Percentiles rank a stretch among this genome's conserved stretches.
Evolutionary conservation across 2,329 filamentous ascomycete species (phyloP).

Genomic region (Ophiocordyceps polyrhachis-furcata): DNA sequence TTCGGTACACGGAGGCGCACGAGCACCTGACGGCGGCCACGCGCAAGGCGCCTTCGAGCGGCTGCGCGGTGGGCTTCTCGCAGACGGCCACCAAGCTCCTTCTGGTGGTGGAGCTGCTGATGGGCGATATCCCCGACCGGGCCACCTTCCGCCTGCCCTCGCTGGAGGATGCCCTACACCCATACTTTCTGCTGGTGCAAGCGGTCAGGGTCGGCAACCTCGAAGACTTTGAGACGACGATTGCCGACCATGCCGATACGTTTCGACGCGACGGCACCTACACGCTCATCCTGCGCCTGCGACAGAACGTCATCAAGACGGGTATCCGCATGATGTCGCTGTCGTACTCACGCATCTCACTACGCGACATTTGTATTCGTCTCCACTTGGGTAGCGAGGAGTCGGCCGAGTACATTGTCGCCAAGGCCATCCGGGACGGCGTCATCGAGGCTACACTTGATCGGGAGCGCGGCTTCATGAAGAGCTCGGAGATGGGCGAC

Average conservation of each 20-base stretch:
- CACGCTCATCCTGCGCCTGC: slow-evolving; percentile 79
- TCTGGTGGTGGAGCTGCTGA: slow-evolving; percentile 86
- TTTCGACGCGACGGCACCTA: slow-evolving; percentile 94
- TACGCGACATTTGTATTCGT: slow-evolving; percentile 92
- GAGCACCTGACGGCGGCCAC: slow-evolving; percentile 85
- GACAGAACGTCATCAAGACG: slow-evolving; percentile 98
- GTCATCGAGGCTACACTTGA: slow-evolving; percentile 93
- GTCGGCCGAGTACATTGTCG: slow-evolving; percentile 96
- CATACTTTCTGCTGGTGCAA: slow-evolving; percentile 86
- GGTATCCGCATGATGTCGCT: slow-evolving; percentile 98
- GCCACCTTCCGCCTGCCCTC: slow-evolving; percentile 80
- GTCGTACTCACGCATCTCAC: slow-evolving; percentile 90
- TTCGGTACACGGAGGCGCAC: slow-evolving; percentile 93
- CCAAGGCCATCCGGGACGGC: slow-evolving; percentile 92
- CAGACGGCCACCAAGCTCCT: slow-evolving; percentile 94
- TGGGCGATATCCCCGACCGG: slow-evolving; percentile 96
- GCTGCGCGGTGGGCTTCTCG: slow-evolving; percentile 81
- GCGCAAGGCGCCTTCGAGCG: slow-evolving; percentile 80
- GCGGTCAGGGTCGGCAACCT: slow-evolving; percentile 93
- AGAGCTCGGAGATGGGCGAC: slow-evolving; percentile 91
- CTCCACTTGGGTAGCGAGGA: slow-evolving; percentile 88
- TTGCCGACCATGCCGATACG: slow-evolving; percentile 60
- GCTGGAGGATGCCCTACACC: slow-evolving; percentile 72
- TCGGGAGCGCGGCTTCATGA: slow-evolving; percentile 92
- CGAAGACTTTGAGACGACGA: slow-evolving; percentile 77